phyloP scores from a whole-genome alignment of 208 protist genomes.

The Kentomonas sorsogonicus region DNA sequence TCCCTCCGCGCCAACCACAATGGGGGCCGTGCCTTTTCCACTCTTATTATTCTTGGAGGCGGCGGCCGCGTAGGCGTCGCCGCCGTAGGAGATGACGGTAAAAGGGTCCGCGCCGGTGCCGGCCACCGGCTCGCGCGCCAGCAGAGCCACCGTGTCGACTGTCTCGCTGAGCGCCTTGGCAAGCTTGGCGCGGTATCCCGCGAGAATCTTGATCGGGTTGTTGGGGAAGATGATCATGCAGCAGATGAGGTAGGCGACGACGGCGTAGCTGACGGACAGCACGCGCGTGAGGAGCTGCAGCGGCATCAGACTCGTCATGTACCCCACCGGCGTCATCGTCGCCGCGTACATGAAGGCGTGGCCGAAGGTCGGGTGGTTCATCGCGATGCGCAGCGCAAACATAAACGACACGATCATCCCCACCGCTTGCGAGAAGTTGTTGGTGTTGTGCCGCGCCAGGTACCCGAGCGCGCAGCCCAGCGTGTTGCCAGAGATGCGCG shows the following conservation, averaged over 20 bases:
- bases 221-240: slow-evolving; percentile 57
- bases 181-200: slow-evolving; percentile 30
- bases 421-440: slow-evolving; percentile 20
- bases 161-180: slow-evolving; percentile 27
- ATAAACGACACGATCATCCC: slow-evolving; percentile 19
- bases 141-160: slow-evolving; percentile 23
- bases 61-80: slow-evolving; percentile 12
- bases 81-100: slow-evolving; percentile 8
- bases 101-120: no score
- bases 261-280: slow-evolving; percentile 29
- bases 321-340: slow-evolving; percentile 23
- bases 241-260: slow-evolving; percentile 40
- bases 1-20: no score
- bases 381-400: slow-evolving; percentile 22
- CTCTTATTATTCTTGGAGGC: no score
- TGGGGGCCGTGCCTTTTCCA: no score
- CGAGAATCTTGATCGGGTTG: slow-evolving; percentile 52
- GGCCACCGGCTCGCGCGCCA: no score
- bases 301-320: slow-evolving; percentile 18
- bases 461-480: slow-evolving; percentile 33
- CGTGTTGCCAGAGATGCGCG: slow-evolving; percentile 28
- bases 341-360: slow-evolving; percentile 33
- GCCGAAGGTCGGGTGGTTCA: slow-evolving; percentile 28
- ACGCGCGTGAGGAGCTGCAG: slow-evolving; percentile 32
- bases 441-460: slow-evolving; percentile 27